Conservation (phyloP, 2,329 filamentous ascomycete genomes). For the Dothideomycetes sp. region DNA sequence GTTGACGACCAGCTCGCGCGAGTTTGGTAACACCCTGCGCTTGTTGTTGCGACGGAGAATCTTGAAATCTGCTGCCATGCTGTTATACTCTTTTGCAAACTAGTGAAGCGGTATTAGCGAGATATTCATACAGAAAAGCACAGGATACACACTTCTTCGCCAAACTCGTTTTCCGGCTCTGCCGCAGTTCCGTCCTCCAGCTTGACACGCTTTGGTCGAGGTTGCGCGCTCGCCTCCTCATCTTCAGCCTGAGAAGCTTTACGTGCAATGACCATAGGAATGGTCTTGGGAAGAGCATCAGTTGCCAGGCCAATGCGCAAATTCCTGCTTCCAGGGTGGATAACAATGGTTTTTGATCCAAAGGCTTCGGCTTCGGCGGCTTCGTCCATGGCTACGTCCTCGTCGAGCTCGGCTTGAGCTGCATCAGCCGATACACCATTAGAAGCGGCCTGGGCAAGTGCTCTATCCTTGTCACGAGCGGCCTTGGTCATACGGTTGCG, state of each 20-base stretch:
- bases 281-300: constrained; percentile 85
- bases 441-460: constrained; percentile 64
- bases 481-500: constrained; percentile 75
- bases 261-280: constrained; percentile 85
- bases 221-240: constrained; percentile 71
- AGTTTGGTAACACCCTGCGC: constrained; percentile 91
- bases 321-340: constrained; percentile 93
- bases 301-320: constrained; percentile 90
- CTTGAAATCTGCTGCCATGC: constrained; percentile 80
- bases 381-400: constrained; percentile 51
- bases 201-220: constrained; percentile 59
- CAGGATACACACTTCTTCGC: constrained; percentile 61
- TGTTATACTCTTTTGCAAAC: constrained; percentile 60
- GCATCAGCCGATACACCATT: constrained; percentile 50
- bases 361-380: constrained; percentile 50
- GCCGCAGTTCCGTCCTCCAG: constrained; percentile 52
- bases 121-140: no score
- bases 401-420: constrained; percentile 30
- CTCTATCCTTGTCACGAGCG: constrained; percentile 80
- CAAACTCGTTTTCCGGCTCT: constrained; percentile 71
- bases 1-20: constrained; percentile 88
- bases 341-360: constrained; percentile 84
- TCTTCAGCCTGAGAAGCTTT: constrained; percentile 71
- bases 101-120: no score
- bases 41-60: constrained; percentile 87